Evolutionary conservation across 176 grass and related monocot species (phyloP).

Genomic region (Saccharum spontaneum): DNA sequence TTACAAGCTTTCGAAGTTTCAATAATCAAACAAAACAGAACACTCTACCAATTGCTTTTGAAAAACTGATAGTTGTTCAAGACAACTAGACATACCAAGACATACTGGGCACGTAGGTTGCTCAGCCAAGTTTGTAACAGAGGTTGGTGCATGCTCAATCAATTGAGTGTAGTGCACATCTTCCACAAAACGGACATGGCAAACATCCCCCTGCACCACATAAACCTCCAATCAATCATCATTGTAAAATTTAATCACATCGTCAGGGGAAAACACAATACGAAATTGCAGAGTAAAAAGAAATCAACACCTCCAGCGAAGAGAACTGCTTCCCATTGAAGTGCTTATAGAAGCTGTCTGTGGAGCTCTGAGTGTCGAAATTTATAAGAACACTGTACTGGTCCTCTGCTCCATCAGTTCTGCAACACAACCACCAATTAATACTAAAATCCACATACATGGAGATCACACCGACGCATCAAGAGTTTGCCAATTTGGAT

Average conservation of each 20-base stretch:
- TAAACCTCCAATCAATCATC: constrained; percentile 35
- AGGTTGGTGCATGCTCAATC: constrained; percentile 74
- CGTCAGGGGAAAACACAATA: neutral
- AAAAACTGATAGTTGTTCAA: neutral
- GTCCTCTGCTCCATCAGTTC: constrained; percentile 79
- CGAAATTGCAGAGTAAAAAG: constrained; percentile 7
- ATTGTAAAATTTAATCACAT: constrained; percentile 2
- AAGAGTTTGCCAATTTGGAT: neutral
- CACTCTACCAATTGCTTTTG: neutral
- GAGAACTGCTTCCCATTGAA: constrained; percentile 81
- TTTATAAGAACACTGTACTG: constrained; percentile 87
- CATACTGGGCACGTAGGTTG: constrained; percentile 71
- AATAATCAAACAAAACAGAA: neutral
- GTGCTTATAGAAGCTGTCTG: constrained; percentile 76
- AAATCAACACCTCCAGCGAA: constrained; percentile 70
- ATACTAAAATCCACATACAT: neutral
- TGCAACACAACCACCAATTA: constrained; percentile 31
- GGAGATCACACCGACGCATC: neutral
- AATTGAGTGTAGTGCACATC: constrained; percentile 80
- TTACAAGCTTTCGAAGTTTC: neutral
- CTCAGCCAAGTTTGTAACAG: constrained; percentile 57
- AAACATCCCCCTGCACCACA: constrained; percentile 61
- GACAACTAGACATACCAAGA: constrained; percentile 59
- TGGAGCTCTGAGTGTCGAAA: constrained; percentile 69
- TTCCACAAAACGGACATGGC: constrained; percentile 63